A percentile compares a stretch with the other conserved stretches of the same genome.
Evolutionary conservation across 2,329 filamentous ascomycete species (phyloP).

Genomic region (Diaporthe eres): DNA sequence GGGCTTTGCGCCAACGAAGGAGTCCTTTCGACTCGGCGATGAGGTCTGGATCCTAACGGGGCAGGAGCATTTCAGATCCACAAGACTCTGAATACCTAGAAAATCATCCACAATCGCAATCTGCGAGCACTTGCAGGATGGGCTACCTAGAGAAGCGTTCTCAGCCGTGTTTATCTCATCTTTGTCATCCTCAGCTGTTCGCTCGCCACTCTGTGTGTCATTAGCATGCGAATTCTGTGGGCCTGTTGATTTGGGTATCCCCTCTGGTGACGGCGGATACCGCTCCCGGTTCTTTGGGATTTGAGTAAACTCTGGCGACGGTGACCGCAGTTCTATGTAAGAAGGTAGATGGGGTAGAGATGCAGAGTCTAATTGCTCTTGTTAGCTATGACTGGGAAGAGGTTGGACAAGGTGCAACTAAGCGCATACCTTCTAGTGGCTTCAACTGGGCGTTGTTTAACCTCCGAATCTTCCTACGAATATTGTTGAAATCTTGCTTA

Average conservation of each 20-base stretch:
- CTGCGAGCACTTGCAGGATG: too few relatives aligned
- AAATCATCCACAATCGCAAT: too few relatives aligned
- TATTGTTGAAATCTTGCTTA: not conserved
- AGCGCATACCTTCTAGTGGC: not conserved
- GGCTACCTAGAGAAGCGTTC: too few relatives aligned
- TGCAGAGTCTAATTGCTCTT: not conserved
- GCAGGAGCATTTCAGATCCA: too few relatives aligned
- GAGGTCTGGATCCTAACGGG: too few relatives aligned
- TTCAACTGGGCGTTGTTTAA: too few relatives aligned
- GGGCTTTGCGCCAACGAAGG: slow-evolving; percentile 74
- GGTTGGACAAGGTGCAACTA: not conserved
- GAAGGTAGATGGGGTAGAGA: not conserved
- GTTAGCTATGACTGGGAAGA: not conserved
- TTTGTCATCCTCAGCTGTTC: too few relatives aligned
- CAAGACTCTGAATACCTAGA: too few relatives aligned
- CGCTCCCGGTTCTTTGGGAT: not conserved
- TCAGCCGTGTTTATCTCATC: too few relatives aligned
- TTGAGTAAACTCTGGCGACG: not conserved
- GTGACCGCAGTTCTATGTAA: not conserved
- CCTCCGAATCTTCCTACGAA: not conserved
- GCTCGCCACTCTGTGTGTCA: too few relatives aligned
- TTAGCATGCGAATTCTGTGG: not conserved
- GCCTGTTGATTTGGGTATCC: not conserved
- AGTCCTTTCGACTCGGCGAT: slow-evolving; percentile 67
- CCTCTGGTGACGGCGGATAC: too few relatives aligned